Evolutionary conservation across 2,329 filamentous ascomycete species (phyloP), one percentile per base, ranked within the genome.

Genomic region (Lachnum nothofagi): DNA sequence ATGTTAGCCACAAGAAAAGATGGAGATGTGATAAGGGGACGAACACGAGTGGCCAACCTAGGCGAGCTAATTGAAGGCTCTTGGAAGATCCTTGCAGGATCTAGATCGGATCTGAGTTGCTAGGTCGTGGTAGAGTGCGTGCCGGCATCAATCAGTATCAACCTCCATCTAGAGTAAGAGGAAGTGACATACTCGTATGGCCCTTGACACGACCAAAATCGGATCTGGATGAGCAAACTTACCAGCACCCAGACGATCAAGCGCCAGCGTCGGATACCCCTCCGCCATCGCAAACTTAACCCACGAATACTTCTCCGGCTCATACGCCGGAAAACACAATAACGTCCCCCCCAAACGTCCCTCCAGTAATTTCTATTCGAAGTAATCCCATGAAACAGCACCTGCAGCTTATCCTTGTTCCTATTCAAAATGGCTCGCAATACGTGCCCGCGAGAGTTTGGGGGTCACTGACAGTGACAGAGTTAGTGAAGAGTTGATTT

Each of bases 201-300:
- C n/a, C 27, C 27, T 50, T 42, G 47, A n/a, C 7, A 49, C 47
- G 14, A 39, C n/a, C 16, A 24, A 17, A 10, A 48, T 37, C 5
- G 40, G 31, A 19, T 45, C 35, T 20, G 47, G 47, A 22, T 44
- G 42, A 6, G 33, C 20, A 16, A 37, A 49, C 4, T 25, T 19
- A 2, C 47, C 47, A n/a, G 12, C 10, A 24, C 47, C 47, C 5
- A 49, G 42, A 6, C 42, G 42, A 23, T 49, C 47, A 17, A 49
- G 39, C 16, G 47, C 33, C 10, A 49, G 22, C 16, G 47, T 49
- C 8, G 33, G 42, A 42, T 52, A 44, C 29, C 49, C 43, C 40
- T 45, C 7, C 4, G 33, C n/a, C 7, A 3, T n/a, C 33, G 33
- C 33, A 35, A n/a, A 12, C 7, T n/a, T 7, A n/a, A 35, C 33